phyloP scores from a whole-genome alignment of 1,284 basidiomycete genomes.

The Porodaedalea pini region DNA sequence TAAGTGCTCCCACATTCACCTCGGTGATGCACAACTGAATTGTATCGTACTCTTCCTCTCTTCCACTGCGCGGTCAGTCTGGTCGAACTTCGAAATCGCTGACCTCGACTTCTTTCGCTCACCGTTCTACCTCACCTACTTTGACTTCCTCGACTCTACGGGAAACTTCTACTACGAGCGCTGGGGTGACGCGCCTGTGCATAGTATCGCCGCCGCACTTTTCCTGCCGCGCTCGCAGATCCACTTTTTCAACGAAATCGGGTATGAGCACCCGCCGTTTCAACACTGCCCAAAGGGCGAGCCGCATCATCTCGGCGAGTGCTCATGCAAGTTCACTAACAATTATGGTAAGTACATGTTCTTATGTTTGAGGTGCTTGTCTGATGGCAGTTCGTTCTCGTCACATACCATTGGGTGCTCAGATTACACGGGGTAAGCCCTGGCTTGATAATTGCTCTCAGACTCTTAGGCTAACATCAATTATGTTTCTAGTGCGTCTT shows the following conservation, averaged over 20 bases:
- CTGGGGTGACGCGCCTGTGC: constrained; percentile 82
- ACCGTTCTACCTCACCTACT: constrained; percentile 68
- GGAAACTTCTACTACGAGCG: constrained; percentile 82
- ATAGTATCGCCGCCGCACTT: constrained; percentile 68
- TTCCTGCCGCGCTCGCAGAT: constrained; percentile 61
- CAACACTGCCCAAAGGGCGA: constrained; percentile 47
- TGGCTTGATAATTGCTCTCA: no score
- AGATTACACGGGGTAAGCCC: constrained; percentile 5
- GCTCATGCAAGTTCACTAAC: constrained; percentile 10
- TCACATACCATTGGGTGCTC: neutral
- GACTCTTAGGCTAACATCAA: no score
- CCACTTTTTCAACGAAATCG: constrained; percentile 66
- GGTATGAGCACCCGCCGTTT: constrained; percentile 51
- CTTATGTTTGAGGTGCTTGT: neutral
- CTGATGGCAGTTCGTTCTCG: neutral
- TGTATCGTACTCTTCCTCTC: constrained; percentile 21
- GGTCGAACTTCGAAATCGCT: constrained; percentile 79
- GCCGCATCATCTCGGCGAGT: neutral
- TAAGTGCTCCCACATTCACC: no score
- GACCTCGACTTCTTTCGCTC: constrained; percentile 57
- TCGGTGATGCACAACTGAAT: neutral
- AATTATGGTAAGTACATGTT: constrained; percentile 11
- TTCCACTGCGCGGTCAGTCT: no score
- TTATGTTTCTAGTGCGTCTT: neutral
- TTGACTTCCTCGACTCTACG: constrained; percentile 64